These are phyloP conservation scores for Collybia sp. DNA, from an alignment of 768 basidiomycete species.

Conservation along the genomic window DNA sequence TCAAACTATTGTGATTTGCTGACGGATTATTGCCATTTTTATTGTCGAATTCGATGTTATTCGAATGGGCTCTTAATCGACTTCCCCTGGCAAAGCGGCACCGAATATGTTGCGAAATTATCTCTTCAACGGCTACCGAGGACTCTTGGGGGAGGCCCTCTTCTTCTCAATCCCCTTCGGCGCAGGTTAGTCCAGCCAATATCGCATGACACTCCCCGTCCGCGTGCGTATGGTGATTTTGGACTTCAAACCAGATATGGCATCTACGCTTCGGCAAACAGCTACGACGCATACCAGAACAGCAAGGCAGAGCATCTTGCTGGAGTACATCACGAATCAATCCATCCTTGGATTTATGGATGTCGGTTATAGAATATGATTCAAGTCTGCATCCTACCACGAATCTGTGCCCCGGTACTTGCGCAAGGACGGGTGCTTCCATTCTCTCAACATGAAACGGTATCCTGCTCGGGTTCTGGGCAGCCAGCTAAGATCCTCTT, in stretches of 20 bases:
- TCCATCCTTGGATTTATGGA: too few relatives aligned
- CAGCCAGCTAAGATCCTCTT: too few relatives aligned
- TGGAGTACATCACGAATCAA: not conserved
- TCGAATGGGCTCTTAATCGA: too few relatives aligned
- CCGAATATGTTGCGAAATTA: constrained; percentile 69
- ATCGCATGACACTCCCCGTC: not conserved
- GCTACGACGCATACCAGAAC: constrained; percentile 59
- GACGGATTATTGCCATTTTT: too few relatives aligned
- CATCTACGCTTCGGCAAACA: constrained; percentile 77
- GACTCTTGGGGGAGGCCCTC: constrained; percentile 66
- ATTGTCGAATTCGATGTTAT: too few relatives aligned
- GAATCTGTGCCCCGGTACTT: too few relatives aligned
- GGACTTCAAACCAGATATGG: constrained; percentile 47
- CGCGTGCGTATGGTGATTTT: not conserved
- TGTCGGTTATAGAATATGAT: too few relatives aligned
- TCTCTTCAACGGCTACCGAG: constrained; percentile 83
- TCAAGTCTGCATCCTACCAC: too few relatives aligned
- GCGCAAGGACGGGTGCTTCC: too few relatives aligned
- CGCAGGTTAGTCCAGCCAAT: constrained; percentile 43
- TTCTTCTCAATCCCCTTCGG: constrained; percentile 80
- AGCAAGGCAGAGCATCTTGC: constrained; percentile 78
- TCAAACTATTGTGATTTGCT: too few relatives aligned
- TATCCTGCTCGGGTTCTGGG: too few relatives aligned
- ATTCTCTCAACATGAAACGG: too few relatives aligned
- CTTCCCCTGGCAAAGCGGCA: constrained; percentile 78